phyloP scores from a whole-genome alignment of 192 early-diverging fungal species.

The Linnemannia schmuckeri region DNA sequence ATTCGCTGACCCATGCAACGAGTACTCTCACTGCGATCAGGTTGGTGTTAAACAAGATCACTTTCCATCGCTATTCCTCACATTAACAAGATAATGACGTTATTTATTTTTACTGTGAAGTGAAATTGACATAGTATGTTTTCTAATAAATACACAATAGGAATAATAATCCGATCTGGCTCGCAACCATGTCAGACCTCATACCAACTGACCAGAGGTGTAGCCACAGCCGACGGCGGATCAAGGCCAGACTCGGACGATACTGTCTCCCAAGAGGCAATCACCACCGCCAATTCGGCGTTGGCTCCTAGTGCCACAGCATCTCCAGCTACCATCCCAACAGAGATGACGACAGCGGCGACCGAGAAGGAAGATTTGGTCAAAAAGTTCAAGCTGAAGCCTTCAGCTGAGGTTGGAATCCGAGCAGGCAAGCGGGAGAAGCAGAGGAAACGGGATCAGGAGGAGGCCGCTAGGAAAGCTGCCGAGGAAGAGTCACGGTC shows the following conservation, averaged over 20 bases:
- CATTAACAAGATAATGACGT: no score
- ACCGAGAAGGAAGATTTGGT: conserved; percentile 23
- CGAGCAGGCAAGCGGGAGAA: conserved; percentile 28
- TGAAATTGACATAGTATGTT: neutral
- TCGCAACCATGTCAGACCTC: neutral
- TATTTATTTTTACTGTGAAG: no score
- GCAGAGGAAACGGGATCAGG: conserved; percentile 11
- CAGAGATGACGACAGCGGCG: neutral
- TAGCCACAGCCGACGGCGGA: neutral
- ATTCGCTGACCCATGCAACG: neutral
- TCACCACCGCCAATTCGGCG: neutral
- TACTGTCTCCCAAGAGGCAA: neutral
- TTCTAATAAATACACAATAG: neutral
- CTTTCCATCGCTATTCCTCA: neutral
- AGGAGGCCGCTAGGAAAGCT: conserved; percentile 6
- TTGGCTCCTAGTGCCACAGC: no score
- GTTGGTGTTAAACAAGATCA: neutral
- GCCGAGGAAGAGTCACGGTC: conserved; percentile 6
- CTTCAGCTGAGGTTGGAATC: conserved; percentile 48
- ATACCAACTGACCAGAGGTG: neutral
- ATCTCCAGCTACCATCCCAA: neutral
- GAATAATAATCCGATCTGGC: neutral
- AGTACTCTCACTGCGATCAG: neutral
- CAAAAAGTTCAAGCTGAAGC: conserved; percentile 50
- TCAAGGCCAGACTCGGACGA: neutral